Percentiles rank a stretch among this genome's conserved stretches.
These are phyloP conservation scores for Leccinum uliginosum DNA, from an alignment of 768 basidiomycete genomes.

Conservation along the genomic window DNA sequence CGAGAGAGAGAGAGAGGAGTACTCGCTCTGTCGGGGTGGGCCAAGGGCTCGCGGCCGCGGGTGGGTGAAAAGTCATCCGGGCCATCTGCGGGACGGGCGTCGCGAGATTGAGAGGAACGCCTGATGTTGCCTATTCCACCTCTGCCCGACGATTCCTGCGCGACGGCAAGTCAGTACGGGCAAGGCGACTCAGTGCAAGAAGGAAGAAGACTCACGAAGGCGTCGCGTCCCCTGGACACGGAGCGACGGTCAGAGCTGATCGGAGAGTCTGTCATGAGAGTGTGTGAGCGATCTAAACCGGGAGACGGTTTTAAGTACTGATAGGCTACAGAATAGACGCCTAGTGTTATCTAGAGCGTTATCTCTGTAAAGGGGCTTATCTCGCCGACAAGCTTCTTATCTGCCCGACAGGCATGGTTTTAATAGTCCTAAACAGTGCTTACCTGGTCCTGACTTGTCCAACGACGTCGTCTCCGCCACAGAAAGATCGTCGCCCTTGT, in stretches of 20 bases:
- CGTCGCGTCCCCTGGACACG: slow-evolving; percentile 54
- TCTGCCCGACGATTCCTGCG: slow-evolving; percentile 56
- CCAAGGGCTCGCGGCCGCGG: slow-evolving; percentile 57
- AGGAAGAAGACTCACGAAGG: slow-evolving; percentile 40
- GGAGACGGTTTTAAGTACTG: neutral
- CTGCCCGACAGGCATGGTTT: slow-evolving; percentile 1
- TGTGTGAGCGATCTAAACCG: neutral
- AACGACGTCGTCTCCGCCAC: slow-evolving; percentile 9
- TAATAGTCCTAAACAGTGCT: slow-evolving; percentile 3
- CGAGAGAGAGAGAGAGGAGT: neutral
- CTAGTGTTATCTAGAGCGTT: slow-evolving; percentile 17
- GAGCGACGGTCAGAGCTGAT: slow-evolving; percentile 38
- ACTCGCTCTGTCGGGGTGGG: slow-evolving; percentile 36
- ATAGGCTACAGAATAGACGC: neutral
- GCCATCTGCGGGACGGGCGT: slow-evolving; percentile 37
- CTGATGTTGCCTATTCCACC: slow-evolving; percentile 71
- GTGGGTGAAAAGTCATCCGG: slow-evolving; percentile 51
- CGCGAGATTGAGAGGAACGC: slow-evolving; percentile 42
- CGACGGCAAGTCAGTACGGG: neutral
- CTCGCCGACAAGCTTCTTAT: slow-evolving; percentile 15
- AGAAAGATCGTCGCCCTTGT: neutral
- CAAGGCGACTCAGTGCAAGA: neutral
- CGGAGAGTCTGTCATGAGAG: slow-evolving; percentile 24
- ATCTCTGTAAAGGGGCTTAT: slow-evolving; percentile 18
- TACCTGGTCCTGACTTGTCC: slow-evolving; percentile 11